A percentile compares a stretch with the other conserved stretches of the same genome.
phyloP scores from a whole-genome alignment of 2,329 filamentous ascomycete species.

The Aspergillus pseudoviridinutans region DNA sequence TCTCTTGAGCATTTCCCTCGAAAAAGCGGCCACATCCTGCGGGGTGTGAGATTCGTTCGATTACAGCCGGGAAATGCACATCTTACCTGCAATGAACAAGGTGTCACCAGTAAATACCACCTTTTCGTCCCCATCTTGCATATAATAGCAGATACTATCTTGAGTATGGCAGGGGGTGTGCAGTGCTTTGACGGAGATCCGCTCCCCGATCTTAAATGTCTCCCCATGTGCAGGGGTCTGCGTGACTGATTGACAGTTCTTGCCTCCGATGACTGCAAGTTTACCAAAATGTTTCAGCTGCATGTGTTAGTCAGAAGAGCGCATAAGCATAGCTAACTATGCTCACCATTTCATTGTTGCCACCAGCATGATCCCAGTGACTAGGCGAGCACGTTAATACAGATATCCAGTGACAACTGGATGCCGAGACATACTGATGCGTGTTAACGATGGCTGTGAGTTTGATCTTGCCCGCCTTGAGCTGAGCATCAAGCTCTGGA shows the following conservation, averaged over 20 bases:
- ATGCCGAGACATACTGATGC: constrained; percentile 68
- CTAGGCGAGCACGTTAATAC: constrained; percentile 44
- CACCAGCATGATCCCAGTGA: constrained; percentile 91
- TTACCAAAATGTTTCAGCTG: constrained; percentile 57
- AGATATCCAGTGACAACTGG: not conserved
- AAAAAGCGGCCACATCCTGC: constrained; percentile 92
- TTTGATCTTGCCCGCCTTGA: constrained; percentile 68
- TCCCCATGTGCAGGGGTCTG: constrained; percentile 71
- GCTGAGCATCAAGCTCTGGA: constrained; percentile 67
- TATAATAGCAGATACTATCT: constrained; percentile 94
- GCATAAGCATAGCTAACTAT: constrained; percentile 3
- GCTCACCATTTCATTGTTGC: constrained; percentile 74
- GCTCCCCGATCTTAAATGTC: constrained; percentile 73
- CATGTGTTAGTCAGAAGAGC: not conserved
- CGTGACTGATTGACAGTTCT: constrained; percentile 76
- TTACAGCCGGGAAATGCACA: constrained; percentile 9
- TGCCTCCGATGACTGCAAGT: constrained; percentile 80
- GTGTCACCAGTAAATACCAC: constrained; percentile 96
- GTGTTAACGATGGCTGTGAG: constrained; percentile 91
- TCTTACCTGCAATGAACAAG: constrained; percentile 78
- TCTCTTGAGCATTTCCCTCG: constrained; percentile 82
- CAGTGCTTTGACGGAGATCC: constrained; percentile 78
- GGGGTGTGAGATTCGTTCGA: constrained; percentile 1
- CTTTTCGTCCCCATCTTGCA: constrained; percentile 69
- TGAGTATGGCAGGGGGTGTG: constrained; percentile 98